Evolutionary conservation across 768 basidiomycete species (phyloP).

Genomic region (Panaeolus papilionaceus): DNA sequence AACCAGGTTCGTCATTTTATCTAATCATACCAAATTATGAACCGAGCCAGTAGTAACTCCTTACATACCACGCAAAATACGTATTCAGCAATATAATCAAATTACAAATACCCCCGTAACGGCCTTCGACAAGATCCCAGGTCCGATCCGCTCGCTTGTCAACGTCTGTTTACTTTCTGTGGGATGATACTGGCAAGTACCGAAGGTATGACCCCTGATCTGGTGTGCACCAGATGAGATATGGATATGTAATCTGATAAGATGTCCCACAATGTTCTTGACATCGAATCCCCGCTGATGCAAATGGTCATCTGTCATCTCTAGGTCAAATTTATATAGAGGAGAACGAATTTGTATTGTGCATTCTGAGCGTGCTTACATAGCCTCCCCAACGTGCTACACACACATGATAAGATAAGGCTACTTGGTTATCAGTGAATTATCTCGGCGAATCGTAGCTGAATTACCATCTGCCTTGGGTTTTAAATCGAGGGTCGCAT

Average conservation of each 20-base stretch:
- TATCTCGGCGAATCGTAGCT: neutral
- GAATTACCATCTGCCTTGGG: no score
- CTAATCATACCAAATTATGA: slow-evolving; percentile 5
- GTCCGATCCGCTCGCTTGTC: slow-evolving; percentile 11
- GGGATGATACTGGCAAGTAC: slow-evolving; percentile 3
- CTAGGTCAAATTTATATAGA: neutral
- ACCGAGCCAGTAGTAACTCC: neutral
- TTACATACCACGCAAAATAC: neutral
- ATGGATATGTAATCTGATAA: neutral
- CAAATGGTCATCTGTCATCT: neutral
- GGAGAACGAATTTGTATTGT: neutral
- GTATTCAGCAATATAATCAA: slow-evolving; percentile 1
- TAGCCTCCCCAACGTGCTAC: neutral
- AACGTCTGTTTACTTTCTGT: slow-evolving; percentile 8
- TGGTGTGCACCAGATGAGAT: neutral
- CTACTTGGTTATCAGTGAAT: neutral
- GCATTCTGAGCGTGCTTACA: neutral
- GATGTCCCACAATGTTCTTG: neutral
- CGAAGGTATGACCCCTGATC: slow-evolving; percentile 8
- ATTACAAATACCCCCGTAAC: slow-evolving; percentile 14
- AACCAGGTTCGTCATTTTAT: neutral
- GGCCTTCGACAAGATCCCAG: slow-evolving; percentile 3
- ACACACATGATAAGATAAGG: neutral
- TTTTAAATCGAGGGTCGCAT: no score
- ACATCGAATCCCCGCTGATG: slow-evolving; percentile 6